Evolutionary conservation across 73 alveolate genomes (phyloP).

Genomic region (Paramecium sexaurelia): DNA sequence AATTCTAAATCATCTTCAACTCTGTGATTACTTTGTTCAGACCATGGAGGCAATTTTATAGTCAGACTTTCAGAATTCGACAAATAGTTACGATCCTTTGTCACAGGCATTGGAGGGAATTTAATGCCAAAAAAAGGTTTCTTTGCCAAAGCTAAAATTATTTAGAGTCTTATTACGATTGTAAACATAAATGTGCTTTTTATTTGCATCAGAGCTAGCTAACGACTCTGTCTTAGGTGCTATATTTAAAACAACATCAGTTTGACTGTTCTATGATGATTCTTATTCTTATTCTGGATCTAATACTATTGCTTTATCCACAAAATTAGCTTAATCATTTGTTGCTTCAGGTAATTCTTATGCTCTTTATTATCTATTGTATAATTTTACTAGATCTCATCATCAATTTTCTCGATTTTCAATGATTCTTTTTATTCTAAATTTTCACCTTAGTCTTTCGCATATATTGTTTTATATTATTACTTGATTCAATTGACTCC

Average conservation of each 20-base stretch:
- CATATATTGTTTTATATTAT: not conserved
- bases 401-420: not conserved
- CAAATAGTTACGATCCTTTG: not conserved
- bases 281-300: not conserved
- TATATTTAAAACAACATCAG: not conserved
- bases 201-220: not conserved
- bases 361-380: not conserved
- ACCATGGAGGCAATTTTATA: slow-evolving; percentile 10
- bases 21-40: slow-evolving; percentile 37
- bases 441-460: not conserved
- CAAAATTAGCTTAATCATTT: not conserved
- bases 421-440: not conserved
- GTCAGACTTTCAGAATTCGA: not conserved
- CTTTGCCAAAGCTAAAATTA: slow-evolving; percentile 24
- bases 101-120: slow-evolving; percentile 44
- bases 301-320: not conserved
- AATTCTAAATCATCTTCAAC: slow-evolving; percentile 39
- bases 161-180: not conserved
- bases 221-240: not conserved
- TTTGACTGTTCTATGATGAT: not conserved
- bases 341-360: not conserved
- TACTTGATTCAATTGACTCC: not conserved
- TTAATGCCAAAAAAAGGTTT: slow-evolving; percentile 3
- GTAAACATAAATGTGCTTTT: slow-evolving; percentile 18
- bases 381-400: not conserved